Percentiles rank a stretch among this genome's conserved stretches.
Conservation (phyloP, 2,329 filamentous ascomycete species). For the Neofusicoccum ribis region DNA sequence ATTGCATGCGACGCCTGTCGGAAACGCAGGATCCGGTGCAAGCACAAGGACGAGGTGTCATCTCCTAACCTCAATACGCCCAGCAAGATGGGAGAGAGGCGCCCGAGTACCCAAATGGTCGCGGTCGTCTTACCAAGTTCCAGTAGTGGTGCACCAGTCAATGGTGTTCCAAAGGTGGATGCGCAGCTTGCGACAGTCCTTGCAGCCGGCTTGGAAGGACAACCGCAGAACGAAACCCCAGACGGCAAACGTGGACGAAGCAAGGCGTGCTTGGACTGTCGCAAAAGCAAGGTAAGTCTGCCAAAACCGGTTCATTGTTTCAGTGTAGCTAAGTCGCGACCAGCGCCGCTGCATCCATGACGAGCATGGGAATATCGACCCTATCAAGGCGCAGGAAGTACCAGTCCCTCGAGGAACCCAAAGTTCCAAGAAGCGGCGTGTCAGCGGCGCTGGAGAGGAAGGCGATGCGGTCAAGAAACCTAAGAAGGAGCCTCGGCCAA, state of each 20-base stretch:
- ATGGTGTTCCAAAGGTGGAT: slow-evolving; percentile 28
- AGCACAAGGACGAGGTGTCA: slow-evolving; percentile 59
- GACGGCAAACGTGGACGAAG: slow-evolving; percentile 59
- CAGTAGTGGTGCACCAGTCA: not conserved
- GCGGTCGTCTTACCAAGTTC: slow-evolving; percentile 14
- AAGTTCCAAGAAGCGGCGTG: slow-evolving; percentile 57
- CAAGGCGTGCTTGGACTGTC: slow-evolving; percentile 66
- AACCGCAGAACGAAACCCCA: slow-evolving; percentile 34
- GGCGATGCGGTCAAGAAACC: slow-evolving; percentile 19
- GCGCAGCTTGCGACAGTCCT: slow-evolving; percentile 15
- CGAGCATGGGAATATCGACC: slow-evolving; percentile 64
- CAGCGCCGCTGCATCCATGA: slow-evolving; percentile 68
- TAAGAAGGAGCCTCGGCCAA: slow-evolving; percentile 9
- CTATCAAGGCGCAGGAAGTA: slow-evolving; percentile 62
- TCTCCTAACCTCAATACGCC: not conserved
- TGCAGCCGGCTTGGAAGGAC: slow-evolving; percentile 21
- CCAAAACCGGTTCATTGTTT: not conserved
- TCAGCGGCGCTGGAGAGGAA: slow-evolving; percentile 25
- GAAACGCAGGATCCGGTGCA: slow-evolving; percentile 62
- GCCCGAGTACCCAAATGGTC: slow-evolving; percentile 15
- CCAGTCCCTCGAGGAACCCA: slow-evolving; percentile 59
- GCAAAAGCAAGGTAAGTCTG: slow-evolving; percentile 63
- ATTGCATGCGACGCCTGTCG: slow-evolving; percentile 64
- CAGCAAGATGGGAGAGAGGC: not conserved
- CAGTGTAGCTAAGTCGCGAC: slow-evolving; percentile 25